Base-by-base conservation (phyloP, 352 stramenopile species). In the Phytopythium boreale region DNA sequence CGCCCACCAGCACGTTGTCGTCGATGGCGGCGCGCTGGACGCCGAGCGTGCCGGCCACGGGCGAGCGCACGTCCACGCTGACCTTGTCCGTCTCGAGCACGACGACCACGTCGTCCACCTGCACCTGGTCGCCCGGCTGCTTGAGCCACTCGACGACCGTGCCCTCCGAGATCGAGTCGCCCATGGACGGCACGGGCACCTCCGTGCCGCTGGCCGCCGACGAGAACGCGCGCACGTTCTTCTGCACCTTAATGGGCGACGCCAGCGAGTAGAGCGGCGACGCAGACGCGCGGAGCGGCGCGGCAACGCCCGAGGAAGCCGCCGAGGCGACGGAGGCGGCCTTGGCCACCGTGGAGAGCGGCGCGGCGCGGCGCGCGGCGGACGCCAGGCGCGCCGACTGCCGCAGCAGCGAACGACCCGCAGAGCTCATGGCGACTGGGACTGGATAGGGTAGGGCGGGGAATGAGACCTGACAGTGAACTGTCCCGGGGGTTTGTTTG, bases 81-180 rank as follows among this genome's bases (percentile, higher is more conserved):
- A 95, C 96, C 77, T 99, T 99, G 77, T 99, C 97, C 12, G 97
- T 99, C 80, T 99, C 97, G 9, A 99, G 81, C 52, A 98, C 91
- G n/a, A 98, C 89, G 1, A 99, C 90, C n/a, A 99, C 96, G 39
- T 99, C 97, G 72, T 99, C 97, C 47, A 88, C 85, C 9, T 90
- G 77, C 44, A 99, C 89, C 44, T 79, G 89, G 66, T 99, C 97
- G 41, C 97, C 97, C 0, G 92, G 80, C 36, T 88, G 70, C 68
- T 98, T 98, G 56, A 96, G 77, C 83, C 97, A 98, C 70, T 99
- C 90, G 10, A 99, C 96, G 41, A 99, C 91, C 14, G 96, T 99
- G 43, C 97, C 97, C 76, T 99, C 95, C 2, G 93, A 98, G 74
- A 99, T 99, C 53, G 94, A 99, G 80, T 99, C 94, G 47, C 87